phyloP scores from a whole-genome alignment of 371 early-diverging fungal genomes.

The Lichtheimia hyalospora region DNA sequence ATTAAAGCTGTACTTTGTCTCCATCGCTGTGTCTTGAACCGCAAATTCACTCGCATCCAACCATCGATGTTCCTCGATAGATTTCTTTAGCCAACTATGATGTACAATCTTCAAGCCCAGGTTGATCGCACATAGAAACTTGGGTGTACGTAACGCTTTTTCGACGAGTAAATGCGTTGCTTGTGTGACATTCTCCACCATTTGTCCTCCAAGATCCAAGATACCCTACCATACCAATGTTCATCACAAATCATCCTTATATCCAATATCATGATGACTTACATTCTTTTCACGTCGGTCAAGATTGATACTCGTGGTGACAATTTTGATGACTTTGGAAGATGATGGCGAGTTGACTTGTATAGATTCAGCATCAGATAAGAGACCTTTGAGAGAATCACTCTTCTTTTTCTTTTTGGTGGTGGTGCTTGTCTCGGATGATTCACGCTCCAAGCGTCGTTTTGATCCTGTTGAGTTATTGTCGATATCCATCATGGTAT shows the following conservation, averaged over 20 bases:
- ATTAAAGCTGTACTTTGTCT: conserved; percentile 13
- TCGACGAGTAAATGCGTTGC: conserved; percentile 19
- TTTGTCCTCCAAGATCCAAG: conserved; percentile 9
- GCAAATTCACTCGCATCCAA: conserved; percentile 10
- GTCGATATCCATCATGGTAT: background rate
- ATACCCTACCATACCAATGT: conserved; percentile 4
- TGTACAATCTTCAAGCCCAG: conserved; percentile 18
- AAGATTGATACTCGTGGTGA: too few species aligned
- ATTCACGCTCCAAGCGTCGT: too few species aligned
- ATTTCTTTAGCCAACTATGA: conserved; percentile 14
- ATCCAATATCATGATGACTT: too few species aligned
- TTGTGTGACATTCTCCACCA: conserved; percentile 8
- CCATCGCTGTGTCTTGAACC: conserved; percentile 13
- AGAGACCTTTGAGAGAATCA: too few species aligned
- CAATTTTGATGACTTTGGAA: too few species aligned
- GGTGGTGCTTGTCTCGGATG: too few species aligned
- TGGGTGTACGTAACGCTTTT: conserved; percentile 18
- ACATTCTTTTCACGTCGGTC: too few species aligned
- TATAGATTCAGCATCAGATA: too few species aligned
- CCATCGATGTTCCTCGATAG: conserved; percentile 3
- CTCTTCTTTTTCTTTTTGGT: too few species aligned
- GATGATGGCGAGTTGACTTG: too few species aligned
- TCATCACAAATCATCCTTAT: too few species aligned
- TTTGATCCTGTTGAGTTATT: too few species aligned
- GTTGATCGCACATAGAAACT: conserved; percentile 27